Evolutionary conservation across 2,329 filamentous ascomycete species (phyloP).

Genomic region (Venturia nashicola): DNA sequence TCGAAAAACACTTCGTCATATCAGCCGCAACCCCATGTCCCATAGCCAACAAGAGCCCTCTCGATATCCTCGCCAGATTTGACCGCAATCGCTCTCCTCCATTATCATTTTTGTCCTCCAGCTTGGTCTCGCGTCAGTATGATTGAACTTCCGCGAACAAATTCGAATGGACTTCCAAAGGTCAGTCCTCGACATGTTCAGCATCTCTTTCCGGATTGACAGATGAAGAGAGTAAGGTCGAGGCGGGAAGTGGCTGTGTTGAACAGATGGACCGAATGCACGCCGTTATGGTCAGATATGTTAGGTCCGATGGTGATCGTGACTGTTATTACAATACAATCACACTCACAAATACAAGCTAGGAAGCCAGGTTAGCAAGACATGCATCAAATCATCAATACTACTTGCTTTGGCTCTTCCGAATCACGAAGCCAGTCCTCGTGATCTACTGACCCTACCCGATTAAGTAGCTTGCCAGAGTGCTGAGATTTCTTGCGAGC

Average conservation of each 20-base stretch:
- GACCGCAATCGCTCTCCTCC: background rate
- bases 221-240: background rate
- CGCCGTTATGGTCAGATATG: background rate
- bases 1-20: background rate
- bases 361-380: no score
- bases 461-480: no score
- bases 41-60: background rate
- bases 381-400: no score
- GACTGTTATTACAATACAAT: no score
- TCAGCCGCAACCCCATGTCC: background rate
- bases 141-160: background rate
- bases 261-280: slow-evolving; percentile 1
- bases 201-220: background rate
- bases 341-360: no score
- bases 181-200: background rate
- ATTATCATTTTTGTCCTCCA: background rate
- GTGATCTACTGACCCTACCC: no score
- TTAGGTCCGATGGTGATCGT: background rate
- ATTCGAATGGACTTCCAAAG: background rate
- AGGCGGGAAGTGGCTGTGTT: background rate
- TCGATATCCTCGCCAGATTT: background rate
- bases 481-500: no score
- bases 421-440: no score
- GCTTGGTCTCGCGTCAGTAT: background rate
- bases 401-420: no score